A percentile compares a stretch with the other conserved stretches of the same genome.
Conservation (phyloP, 2,329 filamentous ascomycete species). For the Aspergillus ibericus region DNA sequence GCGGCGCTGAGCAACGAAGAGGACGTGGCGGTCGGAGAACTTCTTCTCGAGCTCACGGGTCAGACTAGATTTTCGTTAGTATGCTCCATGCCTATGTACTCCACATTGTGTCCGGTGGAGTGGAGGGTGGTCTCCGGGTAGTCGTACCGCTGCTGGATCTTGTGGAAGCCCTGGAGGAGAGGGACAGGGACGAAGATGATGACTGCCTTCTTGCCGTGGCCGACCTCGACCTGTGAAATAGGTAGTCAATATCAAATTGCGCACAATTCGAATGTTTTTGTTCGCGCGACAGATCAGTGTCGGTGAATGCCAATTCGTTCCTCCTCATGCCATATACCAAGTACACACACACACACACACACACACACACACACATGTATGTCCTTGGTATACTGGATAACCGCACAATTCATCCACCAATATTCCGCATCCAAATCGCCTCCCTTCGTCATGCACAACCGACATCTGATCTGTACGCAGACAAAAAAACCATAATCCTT, state of each 20-base stretch:
- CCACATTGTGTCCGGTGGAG: not conserved
- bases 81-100: not conserved
- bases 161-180: slow-evolving; percentile 97
- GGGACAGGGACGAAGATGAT: slow-evolving; percentile 99
- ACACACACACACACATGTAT: not conserved
- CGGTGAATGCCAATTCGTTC: not conserved
- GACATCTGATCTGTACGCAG: not conserved
- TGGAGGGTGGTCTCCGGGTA: not conserved
- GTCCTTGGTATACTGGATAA: no score
- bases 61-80: slow-evolving; percentile 59
- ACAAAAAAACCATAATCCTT: slow-evolving; percentile 49
- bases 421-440: not conserved
- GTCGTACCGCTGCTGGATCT: slow-evolving; percentile 97
- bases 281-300: not conserved
- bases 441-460: not conserved
- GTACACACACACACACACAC: not conserved
- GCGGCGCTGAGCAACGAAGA: slow-evolving; percentile 98
- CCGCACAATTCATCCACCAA: not conserved
- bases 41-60: slow-evolving; percentile 99
- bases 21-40: slow-evolving; percentile 99
- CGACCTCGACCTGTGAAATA: slow-evolving; percentile 88
- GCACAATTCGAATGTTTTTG: not conserved
- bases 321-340: not conserved
- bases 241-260: slow-evolving; percentile 28
- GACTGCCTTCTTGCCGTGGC: slow-evolving; percentile 99